A percentile compares a stretch with the other conserved stretches of the same genome.
These are phyloP conservation scores for Candida insectorum DNA, from an alignment of 805 yeast genomes.

Conservation along the genomic window DNA sequence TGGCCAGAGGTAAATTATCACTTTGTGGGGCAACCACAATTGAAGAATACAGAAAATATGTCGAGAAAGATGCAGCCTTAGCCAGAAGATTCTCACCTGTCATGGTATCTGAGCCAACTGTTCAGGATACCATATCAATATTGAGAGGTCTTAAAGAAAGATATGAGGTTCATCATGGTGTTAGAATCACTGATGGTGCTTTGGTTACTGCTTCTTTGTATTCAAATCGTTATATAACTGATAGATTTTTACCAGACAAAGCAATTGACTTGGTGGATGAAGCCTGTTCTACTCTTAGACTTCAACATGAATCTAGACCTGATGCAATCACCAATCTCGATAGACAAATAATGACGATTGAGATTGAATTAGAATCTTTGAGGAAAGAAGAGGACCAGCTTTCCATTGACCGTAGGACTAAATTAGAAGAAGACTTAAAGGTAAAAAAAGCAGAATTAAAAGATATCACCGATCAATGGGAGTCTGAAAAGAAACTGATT, in stretches of 20 bases:
- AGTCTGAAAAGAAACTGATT: conserved; percentile 70
- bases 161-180: conserved; percentile 98
- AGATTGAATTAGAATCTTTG: conserved; percentile 90
- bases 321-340: conserved; percentile 89
- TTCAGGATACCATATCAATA: conserved; percentile 86
- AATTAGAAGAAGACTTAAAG: conserved; percentile 64
- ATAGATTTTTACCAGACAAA: conserved; percentile 89
- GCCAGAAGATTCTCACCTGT: conserved; percentile 94
- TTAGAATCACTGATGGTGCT: conserved; percentile 87
- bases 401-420: conserved; percentile 73
- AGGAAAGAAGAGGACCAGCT: conserved; percentile 88
- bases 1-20: conserved; percentile 88
- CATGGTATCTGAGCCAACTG: conserved; percentile 80
- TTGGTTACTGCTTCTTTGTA: conserved; percentile 90
- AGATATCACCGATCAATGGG: conserved; percentile 83
- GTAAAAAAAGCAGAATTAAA: conserved; percentile 61
- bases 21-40: conserved; percentile 96
- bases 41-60: conserved; percentile 88
- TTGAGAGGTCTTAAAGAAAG: conserved; percentile 90
- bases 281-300: conserved; percentile 90
- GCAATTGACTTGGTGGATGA: conserved; percentile 97
- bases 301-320: conserved; percentile 96
- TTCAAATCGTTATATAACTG: conserved; percentile 86
- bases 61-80: conserved; percentile 94
- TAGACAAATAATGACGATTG: conserved; percentile 86